phyloP scores from a whole-genome alignment of 306 rosid genomes.

The Ziziphus jujuba region DNA sequence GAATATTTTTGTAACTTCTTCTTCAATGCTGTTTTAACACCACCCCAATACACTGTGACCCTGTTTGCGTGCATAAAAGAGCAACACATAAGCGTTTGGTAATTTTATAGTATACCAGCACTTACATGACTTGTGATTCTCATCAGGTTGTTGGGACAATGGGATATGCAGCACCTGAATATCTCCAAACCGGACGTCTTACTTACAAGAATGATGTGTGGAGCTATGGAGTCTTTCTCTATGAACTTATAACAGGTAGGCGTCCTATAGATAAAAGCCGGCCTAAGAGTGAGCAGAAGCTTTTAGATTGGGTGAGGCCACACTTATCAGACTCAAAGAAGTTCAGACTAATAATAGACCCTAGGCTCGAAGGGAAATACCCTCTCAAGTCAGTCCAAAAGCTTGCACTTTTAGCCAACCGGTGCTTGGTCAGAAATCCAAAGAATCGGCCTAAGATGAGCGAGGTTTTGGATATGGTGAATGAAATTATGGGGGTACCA shows the following conservation, averaged over 20 bases:
- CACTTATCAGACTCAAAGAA: slow-evolving; percentile 70
- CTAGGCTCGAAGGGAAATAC: slow-evolving; percentile 79
- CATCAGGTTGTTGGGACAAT: slow-evolving; percentile 89
- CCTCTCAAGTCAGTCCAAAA: slow-evolving; percentile 62
- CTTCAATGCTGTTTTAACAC: not conserved
- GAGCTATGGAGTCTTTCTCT: slow-evolving; percentile 95
- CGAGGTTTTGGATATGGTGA: slow-evolving; percentile 78
- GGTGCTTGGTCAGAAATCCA: slow-evolving; percentile 73
- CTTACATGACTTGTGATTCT: slow-evolving; percentile 31
- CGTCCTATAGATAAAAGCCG: slow-evolving; percentile 82
- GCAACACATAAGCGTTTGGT: not conserved
- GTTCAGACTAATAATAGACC: slow-evolving; percentile 79
- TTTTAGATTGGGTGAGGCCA: slow-evolving; percentile 93
- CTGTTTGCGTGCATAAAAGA: not conserved
- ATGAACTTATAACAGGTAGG: slow-evolving; percentile 94
- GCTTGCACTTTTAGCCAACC: slow-evolving; percentile 75
- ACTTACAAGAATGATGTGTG: slow-evolving; percentile 87
- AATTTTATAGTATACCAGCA: slow-evolving; percentile 1
- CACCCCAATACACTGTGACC: not conserved
- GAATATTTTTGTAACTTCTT: not conserved
- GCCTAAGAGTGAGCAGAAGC: slow-evolving; percentile 93
- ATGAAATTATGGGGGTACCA: slow-evolving; percentile 46
- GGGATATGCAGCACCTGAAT: slow-evolving; percentile 99
- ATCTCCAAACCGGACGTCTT: slow-evolving; percentile 85
- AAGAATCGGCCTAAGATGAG: slow-evolving; percentile 98